phyloP scores from a whole-genome alignment of 257 asterid species.

The Solanum sejunctum region DNA sequence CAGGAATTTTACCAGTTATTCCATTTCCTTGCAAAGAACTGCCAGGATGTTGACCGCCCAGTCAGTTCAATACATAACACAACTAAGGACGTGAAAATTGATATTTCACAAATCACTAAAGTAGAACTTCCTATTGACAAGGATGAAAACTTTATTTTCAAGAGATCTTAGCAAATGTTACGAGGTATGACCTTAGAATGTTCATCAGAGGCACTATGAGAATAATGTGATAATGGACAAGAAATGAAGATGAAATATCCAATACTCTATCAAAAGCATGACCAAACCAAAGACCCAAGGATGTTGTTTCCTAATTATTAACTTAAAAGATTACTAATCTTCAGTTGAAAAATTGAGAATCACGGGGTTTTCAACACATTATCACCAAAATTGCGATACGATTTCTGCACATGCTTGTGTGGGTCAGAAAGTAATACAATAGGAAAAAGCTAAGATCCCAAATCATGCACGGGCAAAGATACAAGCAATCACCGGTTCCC shows the following conservation, averaged over 20 bases:
- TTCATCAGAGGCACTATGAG: background rate
- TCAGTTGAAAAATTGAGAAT: background rate
- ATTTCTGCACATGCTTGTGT: background rate
- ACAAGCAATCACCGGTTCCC: background rate
- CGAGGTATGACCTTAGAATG: background rate
- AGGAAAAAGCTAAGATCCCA: background rate
- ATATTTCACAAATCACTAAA: background rate
- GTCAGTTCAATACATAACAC: background rate
- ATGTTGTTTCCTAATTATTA: background rate
- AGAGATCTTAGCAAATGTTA: background rate
- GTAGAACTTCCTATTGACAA: background rate
- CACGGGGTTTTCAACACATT: background rate
- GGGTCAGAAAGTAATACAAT: background rate
- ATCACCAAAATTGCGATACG: background rate
- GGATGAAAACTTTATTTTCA: background rate
- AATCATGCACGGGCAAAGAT: background rate
- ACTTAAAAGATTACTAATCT: background rate
- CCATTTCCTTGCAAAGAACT: slow-evolving; percentile 88
- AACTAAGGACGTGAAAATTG: background rate
- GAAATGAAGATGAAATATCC: background rate
- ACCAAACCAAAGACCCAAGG: background rate
- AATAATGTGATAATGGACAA: background rate
- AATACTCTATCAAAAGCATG: background rate
- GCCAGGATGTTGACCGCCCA: slow-evolving; percentile 4
- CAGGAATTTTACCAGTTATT: slow-evolving; percentile 71